These are phyloP conservation scores for Murraya paniculata DNA, from an alignment of 345 rosid genomes.

Conservation along the genomic window DNA sequence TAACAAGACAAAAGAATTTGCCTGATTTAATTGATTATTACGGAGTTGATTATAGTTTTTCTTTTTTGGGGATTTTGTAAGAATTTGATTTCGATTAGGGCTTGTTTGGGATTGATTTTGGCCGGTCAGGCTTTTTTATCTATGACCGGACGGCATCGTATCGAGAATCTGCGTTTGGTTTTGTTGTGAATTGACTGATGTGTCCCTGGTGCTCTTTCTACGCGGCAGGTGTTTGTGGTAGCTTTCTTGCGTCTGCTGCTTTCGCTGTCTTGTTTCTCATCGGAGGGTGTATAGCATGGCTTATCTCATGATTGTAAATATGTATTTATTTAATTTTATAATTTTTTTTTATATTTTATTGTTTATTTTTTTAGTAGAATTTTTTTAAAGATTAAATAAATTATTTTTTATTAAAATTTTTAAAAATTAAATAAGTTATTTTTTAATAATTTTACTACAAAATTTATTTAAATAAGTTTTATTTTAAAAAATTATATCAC, in stretches of 20 bases:
- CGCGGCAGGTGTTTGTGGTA: slow-evolving; percentile 8
- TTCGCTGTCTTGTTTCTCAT: not conserved
- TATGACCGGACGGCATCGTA: slow-evolving; percentile 6
- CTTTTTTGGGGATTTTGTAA: not conserved
- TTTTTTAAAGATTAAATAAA: too few relatives aligned
- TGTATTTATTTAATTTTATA: too few relatives aligned
- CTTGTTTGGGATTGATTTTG: not conserved
- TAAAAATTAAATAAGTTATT: too few relatives aligned
- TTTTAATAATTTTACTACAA: too few relatives aligned
- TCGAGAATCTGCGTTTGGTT: slow-evolving; percentile 7
- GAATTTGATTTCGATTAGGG: not conserved
- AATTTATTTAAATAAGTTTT: too few relatives aligned
- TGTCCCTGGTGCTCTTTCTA: not conserved
- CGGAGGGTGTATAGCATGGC: too few relatives aligned
- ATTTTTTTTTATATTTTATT: too few relatives aligned
- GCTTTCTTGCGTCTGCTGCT: not conserved
- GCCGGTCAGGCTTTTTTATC: not conserved
- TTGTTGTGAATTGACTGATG: not conserved
- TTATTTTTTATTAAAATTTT: too few relatives aligned
- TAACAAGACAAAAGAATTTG: not conserved
- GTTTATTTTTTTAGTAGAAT: too few relatives aligned
- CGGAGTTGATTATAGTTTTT: too few relatives aligned
- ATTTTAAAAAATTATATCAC: too few relatives aligned
- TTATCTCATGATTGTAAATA: too few relatives aligned
- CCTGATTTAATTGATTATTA: not conserved